These are phyloP conservation scores for Tulasnella calospora DNA, from an alignment of 768 basidiomycete species.

Conservation along the genomic window DNA sequence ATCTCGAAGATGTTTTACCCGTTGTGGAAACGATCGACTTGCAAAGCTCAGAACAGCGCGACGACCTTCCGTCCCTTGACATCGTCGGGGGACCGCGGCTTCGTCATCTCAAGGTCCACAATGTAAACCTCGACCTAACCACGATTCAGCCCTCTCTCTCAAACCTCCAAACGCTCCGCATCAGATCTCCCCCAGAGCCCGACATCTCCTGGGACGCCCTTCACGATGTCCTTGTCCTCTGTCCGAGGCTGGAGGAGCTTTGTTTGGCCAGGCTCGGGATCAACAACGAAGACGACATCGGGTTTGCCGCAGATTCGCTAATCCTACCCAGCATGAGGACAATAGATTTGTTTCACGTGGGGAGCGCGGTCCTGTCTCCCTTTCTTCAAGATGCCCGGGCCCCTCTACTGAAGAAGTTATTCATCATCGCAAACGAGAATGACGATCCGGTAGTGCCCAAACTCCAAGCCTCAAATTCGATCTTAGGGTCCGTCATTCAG, in stretches of 20 bases:
- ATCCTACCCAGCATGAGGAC: not conserved
- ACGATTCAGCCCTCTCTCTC: not conserved
- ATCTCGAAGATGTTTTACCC: not conserved
- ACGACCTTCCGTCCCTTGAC: not conserved
- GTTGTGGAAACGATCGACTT: not conserved
- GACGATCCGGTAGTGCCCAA: not conserved
- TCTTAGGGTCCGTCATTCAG: not conserved
- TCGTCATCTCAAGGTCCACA: not conserved
- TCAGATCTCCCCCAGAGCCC: not conserved
- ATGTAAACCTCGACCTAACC: not conserved
- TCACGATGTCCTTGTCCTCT: not conserved
- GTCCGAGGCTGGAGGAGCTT: not conserved
- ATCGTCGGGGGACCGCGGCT: not conserved
- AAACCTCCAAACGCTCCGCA: not conserved
- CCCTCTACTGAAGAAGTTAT: not conserved
- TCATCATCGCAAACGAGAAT: not conserved
- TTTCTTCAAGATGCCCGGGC: not conserved
- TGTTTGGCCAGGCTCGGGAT: not conserved
- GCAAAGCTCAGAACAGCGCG: not conserved
- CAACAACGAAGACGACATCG: not conserved
- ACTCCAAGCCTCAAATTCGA: not conserved
- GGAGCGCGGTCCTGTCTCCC: not conserved
- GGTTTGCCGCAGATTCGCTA: not conserved
- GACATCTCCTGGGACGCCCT: not conserved
- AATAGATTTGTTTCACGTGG: not conserved